A percentile compares a stretch with the other conserved stretches of the same genome.
These are phyloP conservation scores for Candida neerlandica DNA, from an alignment of 1,139 yeast species.

Conservation along the genomic window DNA sequence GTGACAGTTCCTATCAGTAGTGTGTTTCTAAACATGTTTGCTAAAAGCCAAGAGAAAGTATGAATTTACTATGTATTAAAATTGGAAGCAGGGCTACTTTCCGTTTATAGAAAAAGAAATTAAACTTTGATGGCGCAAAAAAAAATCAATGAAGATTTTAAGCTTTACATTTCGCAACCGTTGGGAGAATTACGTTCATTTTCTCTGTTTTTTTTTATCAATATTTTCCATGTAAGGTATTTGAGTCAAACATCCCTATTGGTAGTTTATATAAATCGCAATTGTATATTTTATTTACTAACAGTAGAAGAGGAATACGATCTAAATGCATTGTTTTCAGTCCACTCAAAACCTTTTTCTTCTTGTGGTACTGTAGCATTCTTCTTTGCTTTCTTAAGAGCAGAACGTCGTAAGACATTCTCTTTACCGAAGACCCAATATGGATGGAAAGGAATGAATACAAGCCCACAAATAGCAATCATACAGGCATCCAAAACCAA, in stretches of 20 bases:
- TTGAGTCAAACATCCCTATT: too few relatives aligned
- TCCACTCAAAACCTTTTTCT: neutral
- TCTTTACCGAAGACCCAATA: constrained; percentile 50
- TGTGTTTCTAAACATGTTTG: constrained; percentile 20
- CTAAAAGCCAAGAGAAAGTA: constrained; percentile 13
- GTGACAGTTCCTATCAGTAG: constrained; percentile 21
- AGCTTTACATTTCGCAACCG: too few relatives aligned
- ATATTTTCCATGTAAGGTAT: too few relatives aligned
- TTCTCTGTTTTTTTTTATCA: too few relatives aligned
- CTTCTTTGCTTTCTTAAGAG: constrained; percentile 10
- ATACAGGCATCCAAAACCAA: constrained; percentile 74
- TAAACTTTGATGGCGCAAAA: too few relatives aligned
- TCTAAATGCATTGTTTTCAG: neutral
- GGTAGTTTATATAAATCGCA: too few relatives aligned
- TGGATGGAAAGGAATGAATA: constrained; percentile 61
- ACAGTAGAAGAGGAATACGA: too few relatives aligned
- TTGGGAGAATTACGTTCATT: too few relatives aligned
- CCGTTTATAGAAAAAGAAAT: too few relatives aligned
- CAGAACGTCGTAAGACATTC: constrained; percentile 15
- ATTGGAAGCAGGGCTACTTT: too few relatives aligned
- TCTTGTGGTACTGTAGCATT: neutral
- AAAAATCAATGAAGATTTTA: too few relatives aligned
- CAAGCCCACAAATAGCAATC: constrained; percentile 47
- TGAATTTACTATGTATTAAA: neutral
- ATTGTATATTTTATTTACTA: too few relatives aligned